Evolutionary conservation across 2,329 filamentous ascomycete genomes (phyloP), one percentile per base, ranked within the genome.

Genomic region (Fonsecaea pugnacius): DNA sequence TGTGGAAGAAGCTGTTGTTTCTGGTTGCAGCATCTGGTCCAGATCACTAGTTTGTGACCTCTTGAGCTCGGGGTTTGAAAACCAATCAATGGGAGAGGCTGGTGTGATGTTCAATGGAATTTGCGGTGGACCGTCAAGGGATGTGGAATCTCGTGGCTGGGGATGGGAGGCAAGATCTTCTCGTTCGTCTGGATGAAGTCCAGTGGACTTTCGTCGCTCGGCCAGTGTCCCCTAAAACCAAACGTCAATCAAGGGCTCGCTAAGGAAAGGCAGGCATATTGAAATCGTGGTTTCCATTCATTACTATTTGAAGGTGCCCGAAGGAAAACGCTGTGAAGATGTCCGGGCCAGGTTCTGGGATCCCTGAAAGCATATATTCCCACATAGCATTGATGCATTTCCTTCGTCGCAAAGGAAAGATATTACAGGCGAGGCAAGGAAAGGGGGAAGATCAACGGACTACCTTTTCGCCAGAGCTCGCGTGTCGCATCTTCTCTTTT

Each of bases 391-490:
- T 53, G 57, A 40, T 54, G 27, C 61, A 58, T 62, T 66, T 43
- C 35, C 33, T 35, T 53, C 46, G 24, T 59, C 8, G 32, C 27
- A 40, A 43, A 69, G 66, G 58, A 61, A 62, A 68, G 62, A 40
- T 55, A 65, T 24, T 48, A 61, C 67, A 66, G 65, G 58, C 27
- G 38, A 62, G 21, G 53, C 27, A 40, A 64, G 58, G 64, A 66
- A 62, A 65, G 73, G 66, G 74, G 76, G 73, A 78, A 75, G 85
- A 82, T 89, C 80, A 87, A 85, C 83, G 80, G 88, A 91, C 92
- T 90, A 93, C 91, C 91, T 96, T 96, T 78, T 95, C 91, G 74
- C 78, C 78, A 59, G 78, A 78, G 69, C 85, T 85, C 75, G 83
- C 85, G 67, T 84, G 82, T 76, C 82, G 82, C 73, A 96, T 87